phyloP scores from a whole-genome alignment of 306 rosid species.

The Cucurbita pepo region DNA sequence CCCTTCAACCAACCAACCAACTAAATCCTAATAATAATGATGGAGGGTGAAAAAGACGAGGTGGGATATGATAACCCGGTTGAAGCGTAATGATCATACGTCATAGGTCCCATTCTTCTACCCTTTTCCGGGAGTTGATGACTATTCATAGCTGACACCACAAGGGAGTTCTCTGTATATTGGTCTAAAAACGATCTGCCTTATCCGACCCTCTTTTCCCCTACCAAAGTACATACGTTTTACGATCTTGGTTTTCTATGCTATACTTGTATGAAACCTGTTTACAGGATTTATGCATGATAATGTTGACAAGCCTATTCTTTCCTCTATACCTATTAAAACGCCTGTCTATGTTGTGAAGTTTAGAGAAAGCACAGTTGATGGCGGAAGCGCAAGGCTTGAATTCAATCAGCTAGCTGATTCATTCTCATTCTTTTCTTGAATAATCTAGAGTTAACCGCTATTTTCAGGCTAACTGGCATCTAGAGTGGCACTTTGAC shows the following conservation, averaged over 20 bases:
- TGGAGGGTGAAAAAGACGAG: not conserved
- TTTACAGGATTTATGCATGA: not conserved
- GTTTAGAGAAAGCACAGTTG: not conserved
- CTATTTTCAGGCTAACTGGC: slow-evolving; percentile 53
- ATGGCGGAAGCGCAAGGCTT: not conserved
- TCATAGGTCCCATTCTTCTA: too few species aligned
- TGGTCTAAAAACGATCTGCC: not conserved
- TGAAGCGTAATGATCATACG: too few species aligned
- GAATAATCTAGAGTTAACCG: not conserved
- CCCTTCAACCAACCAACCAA: not conserved
- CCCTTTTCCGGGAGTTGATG: too few species aligned
- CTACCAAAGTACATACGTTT: not conserved
- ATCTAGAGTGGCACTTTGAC: slow-evolving; percentile 68
- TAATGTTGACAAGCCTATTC: not conserved
- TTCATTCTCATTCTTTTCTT: not conserved
- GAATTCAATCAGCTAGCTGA: not conserved
- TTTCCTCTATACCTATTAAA: not conserved
- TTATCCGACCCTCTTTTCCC: not conserved
- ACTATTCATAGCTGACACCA: not conserved
- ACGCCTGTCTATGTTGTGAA: not conserved
- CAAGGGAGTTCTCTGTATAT: not conserved
- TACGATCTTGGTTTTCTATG: not conserved
- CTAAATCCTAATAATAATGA: not conserved
- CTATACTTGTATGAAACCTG: not conserved
- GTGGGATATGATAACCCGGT: too few species aligned